Evolutionary conservation across 768 basidiomycete genomes (phyloP), one percentile per base, ranked within the genome.

Genomic region (Grammothele lineata): DNA sequence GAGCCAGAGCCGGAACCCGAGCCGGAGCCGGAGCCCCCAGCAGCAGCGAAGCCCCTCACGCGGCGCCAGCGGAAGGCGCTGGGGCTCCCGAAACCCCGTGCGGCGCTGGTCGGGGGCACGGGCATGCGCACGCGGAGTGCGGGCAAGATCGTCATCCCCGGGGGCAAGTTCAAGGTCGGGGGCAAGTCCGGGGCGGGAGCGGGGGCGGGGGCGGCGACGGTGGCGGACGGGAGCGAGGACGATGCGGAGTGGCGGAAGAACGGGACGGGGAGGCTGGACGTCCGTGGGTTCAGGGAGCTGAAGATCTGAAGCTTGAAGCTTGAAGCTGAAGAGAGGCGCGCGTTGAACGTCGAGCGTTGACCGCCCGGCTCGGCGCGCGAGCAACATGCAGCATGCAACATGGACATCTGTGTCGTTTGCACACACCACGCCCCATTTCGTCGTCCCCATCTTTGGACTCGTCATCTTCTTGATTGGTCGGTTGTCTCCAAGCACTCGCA

Each of bases 231-330:
- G 5, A 55, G 49, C 41, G 52, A 57, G 37, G 56, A 62, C 33
- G 66, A 69, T 15, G 70, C 66, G 12, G 78, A 76, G 60, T 87
- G 86, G 85, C 69, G 65, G 58, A 72, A 66, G 62, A 88, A 84
- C 64, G 85, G 85, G 52, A 76, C 78, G 25, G 86, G 85, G 41
- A 69, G 85, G 57, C 63, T 88, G 48, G 86, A 88, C 62, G 85
- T 88, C 43, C 71, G 86, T 43, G 86, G 86, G 43, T 88, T 88
- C 64, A 69, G 85, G 55, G 87, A 88, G 67, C 62, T 88, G 63
- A 85, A 77, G 75, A 88, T 88, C 51, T 80, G 67, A 24, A 47
- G 40, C n/a, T n/a, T n/a, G n/a, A n/a, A n/a, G n/a, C n/a, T n/a
- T n/a, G n/a, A n/a, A n/a, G n/a, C n/a, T n/a, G n/a, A n/a, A n/a